phyloP scores from a whole-genome alignment of 2,329 filamentous ascomycete species.

The Penicillium sp. region DNA sequence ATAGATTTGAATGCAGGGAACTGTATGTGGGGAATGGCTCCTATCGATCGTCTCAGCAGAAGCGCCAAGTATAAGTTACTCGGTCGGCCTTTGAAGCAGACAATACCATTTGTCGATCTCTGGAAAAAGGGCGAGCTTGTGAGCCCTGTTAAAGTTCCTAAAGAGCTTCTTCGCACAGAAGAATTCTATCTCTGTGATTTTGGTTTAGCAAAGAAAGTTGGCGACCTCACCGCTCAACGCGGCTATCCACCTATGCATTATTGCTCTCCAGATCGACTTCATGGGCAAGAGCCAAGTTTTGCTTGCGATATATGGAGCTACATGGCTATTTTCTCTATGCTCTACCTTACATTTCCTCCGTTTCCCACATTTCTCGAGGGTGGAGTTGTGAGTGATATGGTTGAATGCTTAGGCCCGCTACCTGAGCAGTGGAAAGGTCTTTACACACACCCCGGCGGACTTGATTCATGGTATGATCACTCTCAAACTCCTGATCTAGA shows the following conservation, averaged over 20 bases:
- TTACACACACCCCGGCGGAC: slow-evolving; percentile 9
- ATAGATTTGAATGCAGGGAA: slow-evolving; percentile 24
- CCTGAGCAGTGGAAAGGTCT: slow-evolving; percentile 22
- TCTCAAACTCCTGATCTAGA: slow-evolving; percentile 6
- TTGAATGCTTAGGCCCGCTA: slow-evolving; percentile 19
- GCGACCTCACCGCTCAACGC: neutral
- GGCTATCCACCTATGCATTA: slow-evolving; percentile 15
- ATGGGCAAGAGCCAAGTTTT: slow-evolving; percentile 18
- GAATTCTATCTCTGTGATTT: slow-evolving; percentile 27
- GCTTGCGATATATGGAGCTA: slow-evolving; percentile 29
- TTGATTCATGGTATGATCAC: slow-evolving; percentile 26
- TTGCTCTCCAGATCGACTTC: slow-evolving; percentile 24
- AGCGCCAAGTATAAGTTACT: slow-evolving; percentile 23
- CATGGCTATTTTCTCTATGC: slow-evolving; percentile 22
- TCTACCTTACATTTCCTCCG: slow-evolving; percentile 18
- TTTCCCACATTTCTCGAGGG: slow-evolving; percentile 13
- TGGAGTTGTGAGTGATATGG: slow-evolving; percentile 17
- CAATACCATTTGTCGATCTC: slow-evolving; percentile 19
- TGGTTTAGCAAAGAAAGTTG: slow-evolving; percentile 20
- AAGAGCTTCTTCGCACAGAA: slow-evolving; percentile 15
- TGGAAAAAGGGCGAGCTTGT: slow-evolving; percentile 24
- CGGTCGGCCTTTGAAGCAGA: slow-evolving; percentile 20
- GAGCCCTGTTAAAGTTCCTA: slow-evolving; percentile 14
- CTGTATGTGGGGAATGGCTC: slow-evolving; percentile 24
- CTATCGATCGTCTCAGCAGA: slow-evolving; percentile 18